Evolutionary conservation across 202 grass and related monocot species (phyloP).

Genomic region (Miscanthus sacchariflorus): DNA sequence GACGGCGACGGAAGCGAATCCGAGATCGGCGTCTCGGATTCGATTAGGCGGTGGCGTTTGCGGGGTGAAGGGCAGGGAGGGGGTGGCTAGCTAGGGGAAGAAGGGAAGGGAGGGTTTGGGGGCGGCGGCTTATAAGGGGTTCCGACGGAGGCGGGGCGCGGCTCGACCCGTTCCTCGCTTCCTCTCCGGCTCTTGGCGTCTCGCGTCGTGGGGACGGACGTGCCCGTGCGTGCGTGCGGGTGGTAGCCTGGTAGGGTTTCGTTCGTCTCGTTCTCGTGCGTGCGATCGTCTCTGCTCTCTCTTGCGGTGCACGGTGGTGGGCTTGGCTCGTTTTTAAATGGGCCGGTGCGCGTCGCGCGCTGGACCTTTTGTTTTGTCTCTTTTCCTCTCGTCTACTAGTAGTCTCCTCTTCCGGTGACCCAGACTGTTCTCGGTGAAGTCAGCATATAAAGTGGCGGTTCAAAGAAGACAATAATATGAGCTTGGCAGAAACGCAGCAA

Average conservation of each 20-base stretch:
- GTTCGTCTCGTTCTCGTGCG: too few relatives aligned
- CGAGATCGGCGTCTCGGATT: conserved; percentile 57
- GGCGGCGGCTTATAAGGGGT: conserved; percentile 50
- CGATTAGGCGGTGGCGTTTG: conserved; percentile 8
- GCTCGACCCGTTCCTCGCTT: conserved; percentile 39
- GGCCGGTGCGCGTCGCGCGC: not conserved
- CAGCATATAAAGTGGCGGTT: too few relatives aligned
- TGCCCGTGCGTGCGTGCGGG: too few relatives aligned
- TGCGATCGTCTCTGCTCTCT: not conserved
- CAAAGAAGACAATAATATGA: too few relatives aligned
- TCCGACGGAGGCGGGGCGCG: conserved; percentile 57
- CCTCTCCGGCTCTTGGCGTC: too few relatives aligned
- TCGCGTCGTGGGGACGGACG: not conserved
- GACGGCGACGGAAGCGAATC: conserved; percentile 10
- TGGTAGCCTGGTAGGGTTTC: conserved; percentile 31
- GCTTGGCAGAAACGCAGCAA: too few relatives aligned
- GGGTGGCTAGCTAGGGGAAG: not conserved
- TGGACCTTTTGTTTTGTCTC: not conserved
- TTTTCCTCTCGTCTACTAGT: too few relatives aligned
- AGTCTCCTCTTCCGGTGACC: too few relatives aligned
- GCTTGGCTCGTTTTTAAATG: not conserved
- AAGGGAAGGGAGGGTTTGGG: conserved; percentile 25
- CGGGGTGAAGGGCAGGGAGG: not conserved
- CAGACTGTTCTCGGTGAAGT: too few relatives aligned
- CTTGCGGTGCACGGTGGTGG: not conserved